A percentile compares a stretch with the other conserved stretches of the same genome.
Evolutionary conservation across 2,329 filamentous ascomycete species (phyloP).

Genomic region (Chaetomium sp.): DNA sequence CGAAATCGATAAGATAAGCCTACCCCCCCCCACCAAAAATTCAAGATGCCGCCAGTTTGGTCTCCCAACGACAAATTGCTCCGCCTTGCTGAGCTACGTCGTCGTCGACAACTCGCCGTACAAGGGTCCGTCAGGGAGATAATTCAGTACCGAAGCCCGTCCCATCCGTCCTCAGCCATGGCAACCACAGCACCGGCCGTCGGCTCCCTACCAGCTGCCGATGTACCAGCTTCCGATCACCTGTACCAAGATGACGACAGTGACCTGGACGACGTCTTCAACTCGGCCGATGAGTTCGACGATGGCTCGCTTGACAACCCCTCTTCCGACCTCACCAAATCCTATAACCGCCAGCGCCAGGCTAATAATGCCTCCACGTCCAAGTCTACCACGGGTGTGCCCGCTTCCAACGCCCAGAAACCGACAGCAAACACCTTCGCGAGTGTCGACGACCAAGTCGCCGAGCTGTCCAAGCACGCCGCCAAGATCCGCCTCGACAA

Average conservation of each 20-base stretch:
- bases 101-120: background rate
- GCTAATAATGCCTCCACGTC: constrained; percentile 53
- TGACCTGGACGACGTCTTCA: constrained; percentile 48
- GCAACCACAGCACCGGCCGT: constrained; percentile 5
- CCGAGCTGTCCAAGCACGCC: constrained; percentile 80
- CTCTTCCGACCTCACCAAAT: constrained; percentile 74
- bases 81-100: background rate
- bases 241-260: constrained; percentile 43
- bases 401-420: constrained; percentile 76
- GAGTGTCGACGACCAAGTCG: constrained; percentile 84
- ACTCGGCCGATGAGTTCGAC: constrained; percentile 49
- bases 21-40: constrained; percentile 1
- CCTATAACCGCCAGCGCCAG: constrained; percentile 82
- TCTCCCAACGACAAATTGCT: background rate
- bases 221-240: constrained; percentile 40
- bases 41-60: background rate
- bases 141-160: background rate
- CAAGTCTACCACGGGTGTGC: constrained; percentile 52
- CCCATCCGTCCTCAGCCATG: background rate
- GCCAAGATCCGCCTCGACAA: constrained; percentile 79
- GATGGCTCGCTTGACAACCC: constrained; percentile 66
- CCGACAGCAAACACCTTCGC: constrained; percentile 77
- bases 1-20: constrained; percentile 34
- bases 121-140: background rate
- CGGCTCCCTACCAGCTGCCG: constrained; percentile 40